Conservation (phyloP, 2,329 filamentous ascomycete species). For the Atkinsonella hypoxylon region DNA sequence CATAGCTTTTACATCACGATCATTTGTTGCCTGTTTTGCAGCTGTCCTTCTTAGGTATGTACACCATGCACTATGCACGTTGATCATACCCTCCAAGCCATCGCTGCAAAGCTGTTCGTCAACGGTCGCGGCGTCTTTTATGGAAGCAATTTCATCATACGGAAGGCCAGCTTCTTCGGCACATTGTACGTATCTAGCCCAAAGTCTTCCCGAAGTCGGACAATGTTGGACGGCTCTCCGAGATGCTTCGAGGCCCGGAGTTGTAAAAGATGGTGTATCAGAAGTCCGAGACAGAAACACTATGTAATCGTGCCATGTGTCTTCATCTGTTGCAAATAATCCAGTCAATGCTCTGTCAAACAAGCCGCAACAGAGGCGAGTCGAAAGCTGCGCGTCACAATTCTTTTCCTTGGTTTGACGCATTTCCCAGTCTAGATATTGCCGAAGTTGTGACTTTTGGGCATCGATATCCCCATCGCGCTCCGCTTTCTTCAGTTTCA, state of each 20-base stretch:
- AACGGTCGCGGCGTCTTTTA: slow-evolving; percentile 86
- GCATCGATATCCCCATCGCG: slow-evolving; percentile 43
- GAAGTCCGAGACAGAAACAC: slow-evolving; percentile 52
- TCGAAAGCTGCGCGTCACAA: slow-evolving; percentile 23
- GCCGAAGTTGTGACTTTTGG: slow-evolving; percentile 38
- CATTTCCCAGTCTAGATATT: slow-evolving; percentile 83
- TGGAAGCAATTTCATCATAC: slow-evolving; percentile 72
- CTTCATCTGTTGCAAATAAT: slow-evolving; percentile 60
- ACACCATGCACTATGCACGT: slow-evolving; percentile 91
- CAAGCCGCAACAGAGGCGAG: slow-evolving; percentile 49
- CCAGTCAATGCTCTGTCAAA: slow-evolving; percentile 65
- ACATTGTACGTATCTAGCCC: slow-evolving; percentile 78
- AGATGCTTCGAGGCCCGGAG: slow-evolving; percentile 52
- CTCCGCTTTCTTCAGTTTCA: slow-evolving; percentile 47
- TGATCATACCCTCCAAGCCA: slow-evolving; percentile 77
- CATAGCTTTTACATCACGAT: slow-evolving; percentile 79
- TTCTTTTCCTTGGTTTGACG: slow-evolving; percentile 39
- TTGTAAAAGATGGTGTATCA: slow-evolving; percentile 24
- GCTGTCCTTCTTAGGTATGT: slow-evolving; percentile 81
- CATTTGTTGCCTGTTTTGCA: slow-evolving; percentile 58
- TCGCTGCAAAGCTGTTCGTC: slow-evolving; percentile 74
- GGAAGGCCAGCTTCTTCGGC: slow-evolving; percentile 67
- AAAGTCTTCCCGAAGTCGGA: slow-evolving; percentile 82
- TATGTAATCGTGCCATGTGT: slow-evolving; percentile 73
- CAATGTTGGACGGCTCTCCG: slow-evolving; percentile 81